Conservation (phyloP, 2,329 filamentous ascomycete genomes). For the Didymella segeticola region DNA sequence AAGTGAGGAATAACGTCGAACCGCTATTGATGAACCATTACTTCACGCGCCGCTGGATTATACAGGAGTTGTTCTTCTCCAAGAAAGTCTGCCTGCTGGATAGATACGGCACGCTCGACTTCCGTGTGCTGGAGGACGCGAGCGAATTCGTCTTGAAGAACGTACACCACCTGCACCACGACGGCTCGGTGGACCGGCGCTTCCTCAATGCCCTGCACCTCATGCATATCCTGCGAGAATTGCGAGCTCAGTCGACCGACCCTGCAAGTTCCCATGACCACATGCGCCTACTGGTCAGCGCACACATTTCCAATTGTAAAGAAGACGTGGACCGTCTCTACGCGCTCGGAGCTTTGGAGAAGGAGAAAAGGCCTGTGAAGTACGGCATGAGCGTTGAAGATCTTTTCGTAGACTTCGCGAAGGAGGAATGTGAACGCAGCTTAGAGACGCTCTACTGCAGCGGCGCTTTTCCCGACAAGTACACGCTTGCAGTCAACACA, state of each 20-base stretch:
- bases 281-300: background rate
- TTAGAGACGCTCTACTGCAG: background rate
- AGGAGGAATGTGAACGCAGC: background rate
- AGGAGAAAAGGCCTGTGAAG: background rate
- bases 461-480: background rate
- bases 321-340: background rate
- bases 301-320: background rate
- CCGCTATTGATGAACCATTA: background rate
- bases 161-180: background rate
- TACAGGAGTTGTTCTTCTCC: constrained; percentile 1
- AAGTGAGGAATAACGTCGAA: background rate
- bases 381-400: background rate
- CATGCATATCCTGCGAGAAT: constrained; percentile 1
- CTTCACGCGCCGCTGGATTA: constrained; percentile 3
- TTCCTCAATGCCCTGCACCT: constrained; percentile 1
- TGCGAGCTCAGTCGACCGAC: background rate
- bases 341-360: background rate
- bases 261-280: background rate
- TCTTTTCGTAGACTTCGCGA: background rate
- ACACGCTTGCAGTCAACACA: background rate
- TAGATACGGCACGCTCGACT: background rate
- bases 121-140: background rate
- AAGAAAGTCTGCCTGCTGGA: background rate
- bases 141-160: background rate
- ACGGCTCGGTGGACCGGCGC: background rate